Evolutionary conservation across 257 asterid species (phyloP), one percentile per base, ranked within the genome.

Genomic region (Petunia axillaris): DNA sequence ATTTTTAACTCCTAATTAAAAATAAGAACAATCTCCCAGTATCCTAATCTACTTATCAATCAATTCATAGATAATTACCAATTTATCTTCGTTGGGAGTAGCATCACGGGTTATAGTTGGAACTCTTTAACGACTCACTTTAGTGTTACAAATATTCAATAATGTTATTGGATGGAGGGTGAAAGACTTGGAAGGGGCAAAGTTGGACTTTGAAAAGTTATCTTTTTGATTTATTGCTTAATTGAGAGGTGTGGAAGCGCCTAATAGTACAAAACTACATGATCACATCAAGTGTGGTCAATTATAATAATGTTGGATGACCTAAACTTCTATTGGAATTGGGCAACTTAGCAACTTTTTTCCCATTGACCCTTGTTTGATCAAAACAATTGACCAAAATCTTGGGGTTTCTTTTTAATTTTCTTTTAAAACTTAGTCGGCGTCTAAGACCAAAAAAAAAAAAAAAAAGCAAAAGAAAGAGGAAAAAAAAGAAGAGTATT

Each of bases 191-290:
- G 7, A 53, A 41, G 55, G 43, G 82, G 80, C 13, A 70, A 71
- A 58, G 75, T 53, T 81, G 74, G 75, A 2, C 9, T 70, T 77
- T 52, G 52, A 81, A 43, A 77, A 66, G 54, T 35, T 5, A 25
- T 43, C 4, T 15, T 2, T 79, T 50, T 66, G 10, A 4, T 73
- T 75, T 63, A 73, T 48, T 3, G 41, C 55, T 43, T 57, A 54
- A 54, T 57, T 76, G 38, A 77, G 5, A 7, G 70, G 54, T 35
- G 53, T 59, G 58, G 67, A 40, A 73, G 85, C 84, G 85, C 87
- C 87, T 83, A 81, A 82, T 86, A 70, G 6, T 81, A 79, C 87
- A 76, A 85, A 74, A 25, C 25, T 65, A 76, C 8, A 43, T 86
- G 58, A 81, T 79, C 84, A 85, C 84, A 83, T 79, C 85, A 86